Evolutionary conservation across 139 green algal genomes (phyloP), one percentile per base, ranked within the genome.

Genomic region (Chlorella sorokiniana): DNA sequence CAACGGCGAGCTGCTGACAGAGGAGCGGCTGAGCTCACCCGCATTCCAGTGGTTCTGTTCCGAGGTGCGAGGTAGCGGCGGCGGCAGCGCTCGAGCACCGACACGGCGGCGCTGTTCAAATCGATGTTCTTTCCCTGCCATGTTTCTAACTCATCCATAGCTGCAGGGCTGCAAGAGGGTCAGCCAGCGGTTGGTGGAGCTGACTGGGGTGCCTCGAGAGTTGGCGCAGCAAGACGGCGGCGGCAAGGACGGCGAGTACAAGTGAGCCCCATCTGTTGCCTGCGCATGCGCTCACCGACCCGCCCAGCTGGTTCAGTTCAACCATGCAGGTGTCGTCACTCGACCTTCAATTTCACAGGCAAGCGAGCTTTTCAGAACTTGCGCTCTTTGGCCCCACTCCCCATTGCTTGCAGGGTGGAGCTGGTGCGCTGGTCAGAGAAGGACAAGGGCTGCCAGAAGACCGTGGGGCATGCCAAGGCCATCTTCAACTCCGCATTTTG

Each of bases 401-500:
- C 2, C 51, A 18, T 59, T 42, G 6, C 48, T 6, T 69, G 54
- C 54, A 79, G 73, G 27, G 54, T 79, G 37, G 73, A 79, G 52
- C 73, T 79, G 25, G 59, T 68, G 27, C 73, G 73, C 23, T 79
- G 73, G 73, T 79, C 73, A 0, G 33, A 7, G 1, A 5, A 16
- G 14, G 73, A 69, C 25, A 52, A 41, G 31, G 54, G 37, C 8
- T 64, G 62, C 51, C 52, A 79, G 54, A 79, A 69, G 54, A 68
- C 62, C 4, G 52, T 79, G 37, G 38, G 38, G 18, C 38, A 38
- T 7, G 73, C 73, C 35, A 68, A 68, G 37, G 5, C 31, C 0
- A 31, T 79, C 27, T 79, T 79, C 73, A 79, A 79, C 38, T 79
- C 73, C 63, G 84, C 80, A 22, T 94, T 94, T 74, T 74, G 89